Base-by-base conservation (phyloP, 2,329 filamentous ascomycete species). In the Hirsutella rhossiliensis region DNA sequence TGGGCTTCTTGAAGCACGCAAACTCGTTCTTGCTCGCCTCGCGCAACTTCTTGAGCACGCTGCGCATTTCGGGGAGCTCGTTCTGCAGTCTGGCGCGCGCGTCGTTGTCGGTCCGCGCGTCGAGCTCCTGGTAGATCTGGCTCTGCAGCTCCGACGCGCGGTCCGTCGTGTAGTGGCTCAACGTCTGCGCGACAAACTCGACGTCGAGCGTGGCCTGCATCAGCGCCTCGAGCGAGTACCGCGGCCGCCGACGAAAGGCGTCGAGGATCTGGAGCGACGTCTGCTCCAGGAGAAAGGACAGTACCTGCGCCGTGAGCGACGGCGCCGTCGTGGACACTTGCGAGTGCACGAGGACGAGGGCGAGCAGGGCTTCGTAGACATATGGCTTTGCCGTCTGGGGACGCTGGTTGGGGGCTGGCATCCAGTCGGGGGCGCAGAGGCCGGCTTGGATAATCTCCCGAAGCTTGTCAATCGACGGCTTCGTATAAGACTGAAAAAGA, bases 161-260 rank as follows among this genome's bases (percentile, higher is more conserved):
- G 45, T 94, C 84, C 0, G 87, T 92, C 0, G 87, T 92, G 62
- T 94, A 98, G 53, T 89, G 82, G 48, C 78, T 85, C 30, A 98
- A 74, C 5, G 90, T 96, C 67, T 98, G 92, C 1, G 89, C 87
- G 45, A 97, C 82, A 58, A 98, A 97, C 63, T 98, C 92, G 2
- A 96, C 89, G 57, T 98, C 92, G 1, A 98, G 77, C 0, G 92
- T 98, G 2, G 94, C 94, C 65, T 98, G 94, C 82, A 97, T 94
- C 42, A 98, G 76, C 7, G 85, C 82, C 5, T 83, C 72, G 0
- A 98, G 78, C 2, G 80, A 75, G 64, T 92, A 97, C 18, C 70
- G 71, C 5, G 71, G 62, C 7, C 82, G 79, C 31, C 61, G 75
- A 71, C 67, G 69, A 71, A 97, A 95, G 0, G 87, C 82, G 27